Evolutionary conservation across 73 alveolate genomes (phyloP).

Genomic region (Paramecium caudatum): DNA sequence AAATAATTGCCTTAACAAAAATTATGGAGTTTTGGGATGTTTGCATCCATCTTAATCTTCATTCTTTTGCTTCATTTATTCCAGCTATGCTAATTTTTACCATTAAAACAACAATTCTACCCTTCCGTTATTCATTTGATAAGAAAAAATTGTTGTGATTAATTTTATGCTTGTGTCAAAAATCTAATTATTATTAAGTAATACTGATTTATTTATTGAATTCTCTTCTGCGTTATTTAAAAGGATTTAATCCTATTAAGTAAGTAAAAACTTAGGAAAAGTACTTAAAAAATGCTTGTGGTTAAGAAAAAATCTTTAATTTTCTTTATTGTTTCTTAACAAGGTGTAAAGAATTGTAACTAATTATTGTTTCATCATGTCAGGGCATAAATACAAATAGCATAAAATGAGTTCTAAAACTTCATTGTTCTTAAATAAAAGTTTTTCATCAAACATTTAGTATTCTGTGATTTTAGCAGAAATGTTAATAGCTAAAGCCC

Average conservation of each 20-base stretch:
- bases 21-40: background rate
- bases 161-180: conserved; percentile 46
- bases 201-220: conserved; percentile 27
- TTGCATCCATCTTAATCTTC: conserved; percentile 31
- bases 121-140: conserved; percentile 4
- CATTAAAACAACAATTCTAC: conserved; percentile 51
- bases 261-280: conserved; percentile 27
- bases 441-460: conserved; percentile 59
- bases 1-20: conserved; percentile 1
- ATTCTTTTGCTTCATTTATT: background rate
- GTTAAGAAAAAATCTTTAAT: conserved; percentile 14
- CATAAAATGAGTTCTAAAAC: background rate
- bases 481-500: background rate
- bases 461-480: background rate
- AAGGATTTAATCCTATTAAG: background rate
- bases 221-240: background rate
- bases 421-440: conserved; percentile 8
- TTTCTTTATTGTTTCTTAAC: conserved; percentile 33
- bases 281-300: conserved; percentile 57
- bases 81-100: conserved; percentile 23
- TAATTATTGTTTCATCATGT: background rate
- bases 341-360: background rate
- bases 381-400: conserved; percentile 26
- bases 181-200: background rate
- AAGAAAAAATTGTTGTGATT: conserved; percentile 12